Conservation (phyloP, 495 filamentous ascomycete genomes). For the Oleoguttula mirabilis region DNA sequence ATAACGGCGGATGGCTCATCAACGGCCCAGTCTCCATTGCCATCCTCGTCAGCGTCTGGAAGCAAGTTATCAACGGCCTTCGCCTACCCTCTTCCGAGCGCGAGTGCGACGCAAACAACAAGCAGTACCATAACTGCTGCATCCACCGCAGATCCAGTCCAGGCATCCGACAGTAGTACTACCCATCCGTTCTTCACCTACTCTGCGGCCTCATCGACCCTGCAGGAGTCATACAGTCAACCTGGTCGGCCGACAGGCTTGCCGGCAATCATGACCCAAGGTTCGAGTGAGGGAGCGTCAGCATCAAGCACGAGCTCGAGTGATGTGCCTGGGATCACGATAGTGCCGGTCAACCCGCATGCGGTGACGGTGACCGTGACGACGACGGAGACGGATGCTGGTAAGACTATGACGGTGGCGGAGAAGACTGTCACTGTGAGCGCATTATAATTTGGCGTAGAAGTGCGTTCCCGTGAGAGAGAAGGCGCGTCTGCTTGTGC, state of each 20-base stretch:
- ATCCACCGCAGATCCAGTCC: background rate
- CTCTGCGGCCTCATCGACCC: no score
- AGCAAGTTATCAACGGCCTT: background rate
- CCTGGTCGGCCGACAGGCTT: background rate
- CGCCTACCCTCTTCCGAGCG: background rate
- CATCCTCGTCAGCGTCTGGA: no score
- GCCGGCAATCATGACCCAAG: slow-evolving; percentile 1
- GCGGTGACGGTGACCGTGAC: slow-evolving; percentile 15
- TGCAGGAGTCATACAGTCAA: no score
- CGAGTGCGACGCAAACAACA: background rate
- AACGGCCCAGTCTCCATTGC: no score
- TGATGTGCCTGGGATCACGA: slow-evolving; percentile 15
- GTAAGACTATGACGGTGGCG: slow-evolving; percentile 16
- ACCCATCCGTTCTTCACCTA: background rate
- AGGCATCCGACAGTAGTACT: background rate
- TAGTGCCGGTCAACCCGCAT: slow-evolving; percentile 18
- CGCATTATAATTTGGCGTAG: no score
- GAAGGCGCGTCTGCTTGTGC: no score
- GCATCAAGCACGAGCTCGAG: slow-evolving; percentile 3
- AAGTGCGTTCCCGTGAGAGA: no score
- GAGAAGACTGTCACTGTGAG: slow-evolving; percentile 12
- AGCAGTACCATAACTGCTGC: background rate
- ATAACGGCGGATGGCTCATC: no score
- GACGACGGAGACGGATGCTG: slow-evolving; percentile 14
- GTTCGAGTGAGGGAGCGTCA: background rate